phyloP scores from a whole-genome alignment of 192 early-diverging fungal species.

The Cetraspora pellucida region DNA sequence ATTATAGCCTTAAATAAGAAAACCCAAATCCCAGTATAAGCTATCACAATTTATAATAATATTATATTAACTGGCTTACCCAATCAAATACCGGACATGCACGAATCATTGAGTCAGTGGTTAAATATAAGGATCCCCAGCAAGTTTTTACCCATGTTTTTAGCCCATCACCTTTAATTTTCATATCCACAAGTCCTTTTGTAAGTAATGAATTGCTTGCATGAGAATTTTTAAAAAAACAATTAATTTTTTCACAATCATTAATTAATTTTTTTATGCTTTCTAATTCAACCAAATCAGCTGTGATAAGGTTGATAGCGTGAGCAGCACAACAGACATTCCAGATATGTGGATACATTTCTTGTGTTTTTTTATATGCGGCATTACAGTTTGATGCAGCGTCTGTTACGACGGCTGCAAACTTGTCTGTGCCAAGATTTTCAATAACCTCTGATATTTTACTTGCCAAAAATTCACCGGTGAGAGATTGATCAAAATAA shows the following conservation, averaged over 20 bases:
- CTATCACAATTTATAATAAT: no score
- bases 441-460: background rate
- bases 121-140: background rate
- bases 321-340: background rate
- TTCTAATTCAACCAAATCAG: background rate
- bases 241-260: background rate
- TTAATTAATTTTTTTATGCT: background rate
- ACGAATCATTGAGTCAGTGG: background rate
- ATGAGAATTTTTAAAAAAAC: constrained; percentile 15
- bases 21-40: no score
- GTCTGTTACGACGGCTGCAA: background rate
- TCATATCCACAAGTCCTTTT: background rate
- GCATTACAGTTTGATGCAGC: background rate
- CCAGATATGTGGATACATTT: background rate
- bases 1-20: no score
- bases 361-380: background rate
- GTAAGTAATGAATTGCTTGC: background rate
- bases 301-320: background rate
- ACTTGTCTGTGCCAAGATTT: background rate
- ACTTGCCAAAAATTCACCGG: background rate
- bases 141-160: background rate
- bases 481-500: background rate
- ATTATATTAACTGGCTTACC: background rate
- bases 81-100: background rate
- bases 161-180: background rate